Evolutionary conservation across 2,329 filamentous ascomycete genomes (phyloP), one percentile per base, ranked within the genome.

Genomic region (Ceratocystis cacaofunesta): DNA sequence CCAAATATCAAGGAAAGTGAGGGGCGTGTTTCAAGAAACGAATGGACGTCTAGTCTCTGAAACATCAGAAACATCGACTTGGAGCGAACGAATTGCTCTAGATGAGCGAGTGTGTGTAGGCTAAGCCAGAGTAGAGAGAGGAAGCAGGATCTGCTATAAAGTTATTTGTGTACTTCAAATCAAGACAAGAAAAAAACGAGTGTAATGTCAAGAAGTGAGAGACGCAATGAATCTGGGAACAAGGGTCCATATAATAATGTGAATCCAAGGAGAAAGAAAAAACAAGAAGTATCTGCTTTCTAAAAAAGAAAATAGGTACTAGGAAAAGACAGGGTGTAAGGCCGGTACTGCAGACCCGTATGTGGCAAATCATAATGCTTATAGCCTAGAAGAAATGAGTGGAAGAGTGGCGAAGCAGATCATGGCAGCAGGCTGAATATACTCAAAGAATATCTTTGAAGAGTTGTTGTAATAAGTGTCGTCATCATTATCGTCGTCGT

Each of bases 401-500:
- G 50, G 25, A 55, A 25, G 22, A 15, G 7, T 55, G 50, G 12
- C 15, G 28, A 28, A 55, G 5, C 10, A 55, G 25, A 44, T 10
- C 2, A 3, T 30, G 22, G 43, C 22, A 46, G 28, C 12, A 48
- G 43, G 43, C 28, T 48, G n/a, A 48, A 62, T 22, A 62, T 15
- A 30, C 6, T 8, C 50, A 55, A 55, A 30, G 50, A 55, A 28
- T 28, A 19, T 28, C 22, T 25, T 10, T 30, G 50, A 25, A 22
- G 10, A 55, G 22, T 22, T 22, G 25, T 55, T 22, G 22, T 55
- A 55, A 17, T 62, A 69, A 60, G 28, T 67, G 22, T 62, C 60
- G 32, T 62, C 36, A 62, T 62, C 19, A 55, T 55, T 28, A 22
- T 55, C 50, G 50, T 62, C 60, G 44, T 62, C 44, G 61, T 63